phyloP scores from a whole-genome alignment of 1,139 yeast genomes.

The Geotrichum klebahnii region DNA sequence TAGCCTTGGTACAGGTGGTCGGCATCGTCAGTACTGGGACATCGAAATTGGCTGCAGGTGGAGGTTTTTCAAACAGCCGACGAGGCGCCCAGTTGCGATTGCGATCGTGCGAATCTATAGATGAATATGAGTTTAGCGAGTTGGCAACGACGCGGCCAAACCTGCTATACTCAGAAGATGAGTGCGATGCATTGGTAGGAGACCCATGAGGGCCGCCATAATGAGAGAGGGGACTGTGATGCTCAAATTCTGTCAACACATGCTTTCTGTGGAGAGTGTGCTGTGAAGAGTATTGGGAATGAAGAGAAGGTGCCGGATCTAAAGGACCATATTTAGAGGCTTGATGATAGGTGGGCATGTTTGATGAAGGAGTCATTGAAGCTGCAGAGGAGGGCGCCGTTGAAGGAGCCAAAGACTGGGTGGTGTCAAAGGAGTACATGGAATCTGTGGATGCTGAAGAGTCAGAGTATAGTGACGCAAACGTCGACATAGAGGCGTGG shows the following conservation, averaged over 20 bases:
- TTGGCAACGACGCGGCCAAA: constrained; percentile 9
- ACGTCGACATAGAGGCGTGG: constrained; percentile 10
- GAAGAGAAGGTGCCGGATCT: not conserved
- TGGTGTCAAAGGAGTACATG: constrained; percentile 1
- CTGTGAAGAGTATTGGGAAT: not conserved
- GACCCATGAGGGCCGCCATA: not conserved
- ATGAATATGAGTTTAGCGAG: constrained; percentile 11
- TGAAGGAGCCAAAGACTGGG: constrained; percentile 3
- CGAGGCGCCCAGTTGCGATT: not conserved
- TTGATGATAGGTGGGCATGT: not conserved
- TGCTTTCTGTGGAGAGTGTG: constrained; percentile 5
- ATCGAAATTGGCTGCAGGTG: not conserved
- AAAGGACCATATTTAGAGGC: not conserved
- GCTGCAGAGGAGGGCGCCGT: constrained; percentile 4
- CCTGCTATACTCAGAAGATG: constrained; percentile 1
- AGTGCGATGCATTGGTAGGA: not conserved
- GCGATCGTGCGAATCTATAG: constrained; percentile 5
- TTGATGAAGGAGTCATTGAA: no score
- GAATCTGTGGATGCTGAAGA: constrained; percentile 16
- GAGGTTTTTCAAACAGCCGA: constrained; percentile 15
- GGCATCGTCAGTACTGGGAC: constrained; percentile 1
- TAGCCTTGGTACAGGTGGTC: not conserved
- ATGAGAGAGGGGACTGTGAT: not conserved
- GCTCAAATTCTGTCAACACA: not conserved
- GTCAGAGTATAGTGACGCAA: constrained; percentile 6